phyloP scores from a whole-genome alignment of 2,329 filamentous ascomycete genomes.

The Paecilomyces sp. region DNA sequence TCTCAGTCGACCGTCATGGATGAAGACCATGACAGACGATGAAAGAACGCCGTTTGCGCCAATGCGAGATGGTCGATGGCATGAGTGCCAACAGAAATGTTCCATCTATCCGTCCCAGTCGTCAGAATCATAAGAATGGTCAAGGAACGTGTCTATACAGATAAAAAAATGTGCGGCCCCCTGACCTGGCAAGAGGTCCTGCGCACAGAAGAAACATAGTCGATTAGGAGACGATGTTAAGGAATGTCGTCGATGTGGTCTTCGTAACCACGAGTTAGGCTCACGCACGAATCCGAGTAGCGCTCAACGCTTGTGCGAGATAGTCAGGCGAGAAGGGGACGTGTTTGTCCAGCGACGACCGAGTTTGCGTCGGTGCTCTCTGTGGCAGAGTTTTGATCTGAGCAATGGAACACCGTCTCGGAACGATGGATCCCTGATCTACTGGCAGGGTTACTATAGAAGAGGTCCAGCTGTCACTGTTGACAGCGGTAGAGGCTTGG shows the following conservation, averaged over 20 bases:
- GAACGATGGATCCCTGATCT: constrained; percentile 16
- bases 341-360: constrained; percentile 17
- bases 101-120: background rate
- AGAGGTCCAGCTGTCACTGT: constrained; percentile 24
- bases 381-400: constrained; percentile 24
- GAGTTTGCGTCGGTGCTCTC: constrained; percentile 22
- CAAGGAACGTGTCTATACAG: background rate
- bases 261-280: background rate
- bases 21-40: background rate
- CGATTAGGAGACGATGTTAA: background rate
- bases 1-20: background rate
- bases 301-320: constrained; percentile 29
- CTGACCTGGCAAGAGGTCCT: background rate
- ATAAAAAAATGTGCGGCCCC: background rate
- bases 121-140: background rate
- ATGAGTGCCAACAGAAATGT: background rate
- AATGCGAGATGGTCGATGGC: background rate
- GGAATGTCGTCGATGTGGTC: background rate
- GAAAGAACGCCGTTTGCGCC: background rate
- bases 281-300: constrained; percentile 25
- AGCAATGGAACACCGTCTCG: constrained; percentile 16
- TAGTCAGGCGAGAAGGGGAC: constrained; percentile 29
- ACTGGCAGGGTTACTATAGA: constrained; percentile 28
- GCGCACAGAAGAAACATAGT: background rate
- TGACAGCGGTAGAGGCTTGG: constrained; percentile 29